Evolutionary conservation across 2,329 filamentous ascomycete species (phyloP).

Genomic region (Geosmithia putterillii): DNA sequence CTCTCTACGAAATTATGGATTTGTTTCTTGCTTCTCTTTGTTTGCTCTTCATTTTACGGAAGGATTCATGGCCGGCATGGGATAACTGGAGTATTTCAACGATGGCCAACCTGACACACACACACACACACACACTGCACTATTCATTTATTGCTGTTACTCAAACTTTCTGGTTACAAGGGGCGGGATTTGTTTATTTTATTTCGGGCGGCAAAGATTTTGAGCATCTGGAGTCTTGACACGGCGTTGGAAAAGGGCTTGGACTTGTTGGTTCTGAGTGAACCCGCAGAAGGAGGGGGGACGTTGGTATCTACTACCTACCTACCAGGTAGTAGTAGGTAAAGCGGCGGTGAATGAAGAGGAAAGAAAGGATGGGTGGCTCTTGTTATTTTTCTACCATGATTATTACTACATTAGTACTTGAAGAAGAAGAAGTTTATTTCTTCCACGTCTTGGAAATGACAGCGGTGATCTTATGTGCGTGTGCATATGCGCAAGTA

Average conservation of each 20-base stretch:
- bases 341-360: background rate
- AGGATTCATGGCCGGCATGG: background rate
- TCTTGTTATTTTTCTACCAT: background rate
- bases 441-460: too few relatives aligned
- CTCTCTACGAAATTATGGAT: constrained; percentile 1
- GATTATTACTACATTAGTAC: too few relatives aligned
- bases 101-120: background rate
- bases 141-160: background rate
- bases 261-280: background rate
- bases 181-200: background rate
- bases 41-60: constrained; percentile 1
- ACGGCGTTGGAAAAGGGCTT: background rate
- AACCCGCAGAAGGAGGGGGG: too few relatives aligned
- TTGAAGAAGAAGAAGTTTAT: too few relatives aligned
- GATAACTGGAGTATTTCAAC: background rate
- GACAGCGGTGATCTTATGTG: too few relatives aligned
- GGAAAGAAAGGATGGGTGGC: background rate
- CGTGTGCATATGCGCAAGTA: too few relatives aligned
- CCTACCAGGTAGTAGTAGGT: background rate
- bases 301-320: too few relatives aligned
- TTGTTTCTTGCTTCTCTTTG: background rate
- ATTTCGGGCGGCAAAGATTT: background rate
- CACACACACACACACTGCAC: background rate
- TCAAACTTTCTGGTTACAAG: background rate
- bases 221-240: background rate